Base-by-base conservation (phyloP, 192 early-diverging fungal genomes). In the Backusella westeae region DNA sequence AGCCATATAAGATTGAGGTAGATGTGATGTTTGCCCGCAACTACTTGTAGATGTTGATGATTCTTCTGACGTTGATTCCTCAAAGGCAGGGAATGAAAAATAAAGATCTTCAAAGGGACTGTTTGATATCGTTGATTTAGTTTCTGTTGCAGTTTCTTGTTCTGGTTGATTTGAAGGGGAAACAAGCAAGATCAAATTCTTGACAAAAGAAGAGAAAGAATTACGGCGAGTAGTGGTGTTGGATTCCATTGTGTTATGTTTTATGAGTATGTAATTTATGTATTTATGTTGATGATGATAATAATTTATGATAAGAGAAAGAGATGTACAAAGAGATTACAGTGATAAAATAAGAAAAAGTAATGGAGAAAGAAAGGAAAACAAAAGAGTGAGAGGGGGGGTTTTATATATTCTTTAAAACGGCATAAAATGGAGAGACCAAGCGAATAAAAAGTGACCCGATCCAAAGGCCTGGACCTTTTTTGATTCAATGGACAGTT, bases 161-260 rank as follows among this genome's bases (percentile, higher is more conserved):
- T 17, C 17, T 4, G 23, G 35, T 21, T 69, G 19, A 74, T 63
- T 74, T 38, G 72, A 65, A 65, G 72, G 56, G n/a, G 72, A 74
- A 21, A 74, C 72, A 26, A 74, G 26, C n/a, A 74, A 41, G n/a
- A 74, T 39, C 32, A 74, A 56, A 38, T 74, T 74, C 72, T 74
- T 74, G 72, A 74, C 49, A 35, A 74, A 41, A 26, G 72, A 36
- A 59, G 72, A 74, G 36, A 74, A 63, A 63, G 72, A 74, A 26
- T 74, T 74, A 59, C 56, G 72, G 29, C 72, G 49, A 63, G 53
- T 39, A 63, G 19, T 53, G 7, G 56, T 41, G n/a, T 9, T 34
- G 21, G 68, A 69, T 14, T 69, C 35, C 68, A 69, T 69, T 39
- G 19, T 49, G 46, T 69, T 69, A n/a, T 69, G 21, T 69, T 63